Conservation (phyloP, 225 moss, liverwort and hornwort species). For the Asterella californica region DNA sequence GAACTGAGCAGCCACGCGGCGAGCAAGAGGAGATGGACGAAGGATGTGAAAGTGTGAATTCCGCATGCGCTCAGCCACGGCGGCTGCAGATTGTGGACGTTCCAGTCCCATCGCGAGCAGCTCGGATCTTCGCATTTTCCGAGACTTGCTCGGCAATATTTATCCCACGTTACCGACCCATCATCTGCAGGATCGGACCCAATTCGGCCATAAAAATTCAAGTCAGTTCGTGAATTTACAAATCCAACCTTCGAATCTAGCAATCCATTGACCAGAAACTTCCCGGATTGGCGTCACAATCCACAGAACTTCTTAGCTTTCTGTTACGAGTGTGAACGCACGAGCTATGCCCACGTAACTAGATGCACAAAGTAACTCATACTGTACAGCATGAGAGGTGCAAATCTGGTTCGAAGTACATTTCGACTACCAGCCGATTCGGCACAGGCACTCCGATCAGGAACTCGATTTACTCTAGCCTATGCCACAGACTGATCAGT, state of each 20-base stretch:
- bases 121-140: background rate
- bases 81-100: background rate
- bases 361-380: too few species aligned
- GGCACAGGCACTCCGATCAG: background rate
- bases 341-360: background rate
- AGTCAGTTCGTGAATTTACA: background rate
- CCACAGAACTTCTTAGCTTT: background rate
- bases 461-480: background rate
- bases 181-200: background rate
- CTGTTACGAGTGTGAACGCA: background rate
- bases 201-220: background rate
- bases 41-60: background rate
- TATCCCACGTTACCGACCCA: conserved; percentile 3
- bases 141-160: conserved; percentile 5
- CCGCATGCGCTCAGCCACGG: conserved; percentile 6
- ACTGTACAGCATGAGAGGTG: too few species aligned
- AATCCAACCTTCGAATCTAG: background rate
- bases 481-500: background rate
- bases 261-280: background rate
- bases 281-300: too few species aligned
- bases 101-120: background rate
- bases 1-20: background rate
- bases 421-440: background rate
- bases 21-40: conserved; percentile 5
- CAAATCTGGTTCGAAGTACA: background rate